Conservation (phyloP, 164 flowering plant species). For the Macadamia tetraphylla region DNA sequence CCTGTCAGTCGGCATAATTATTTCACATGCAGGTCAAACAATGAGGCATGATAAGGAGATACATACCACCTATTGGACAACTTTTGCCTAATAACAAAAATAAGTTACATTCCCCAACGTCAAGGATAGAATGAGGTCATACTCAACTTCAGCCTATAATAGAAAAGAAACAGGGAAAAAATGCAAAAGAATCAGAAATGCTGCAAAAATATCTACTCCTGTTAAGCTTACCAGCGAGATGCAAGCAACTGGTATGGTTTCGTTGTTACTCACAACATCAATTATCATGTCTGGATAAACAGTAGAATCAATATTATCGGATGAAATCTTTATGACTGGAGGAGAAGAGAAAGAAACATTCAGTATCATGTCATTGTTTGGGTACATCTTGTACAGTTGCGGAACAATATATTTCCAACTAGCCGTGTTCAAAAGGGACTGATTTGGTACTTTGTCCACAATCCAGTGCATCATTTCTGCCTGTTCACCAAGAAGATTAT, state of each 20-base stretch:
- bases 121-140: neutral
- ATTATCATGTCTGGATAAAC: slow-evolving; percentile 58
- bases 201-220: neutral
- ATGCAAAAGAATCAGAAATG: no score
- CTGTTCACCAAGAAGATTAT: slow-evolving; percentile 28
- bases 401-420: slow-evolving; percentile 87
- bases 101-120: no score
- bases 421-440: slow-evolving; percentile 83
- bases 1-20: no score
- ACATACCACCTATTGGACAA: neutral
- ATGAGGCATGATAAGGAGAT: neutral
- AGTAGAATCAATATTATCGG: slow-evolving; percentile 40
- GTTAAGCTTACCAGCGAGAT: slow-evolving; percentile 65
- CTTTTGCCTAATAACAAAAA: no score
- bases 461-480: slow-evolving; percentile 74
- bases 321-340: slow-evolving; percentile 48
- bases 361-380: slow-evolving; percentile 77
- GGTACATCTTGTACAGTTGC: slow-evolving; percentile 79
- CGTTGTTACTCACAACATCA: slow-evolving; percentile 59
- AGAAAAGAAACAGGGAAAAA: no score
- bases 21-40: neutral
- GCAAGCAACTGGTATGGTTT: slow-evolving; percentile 75
- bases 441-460: slow-evolving; percentile 77
- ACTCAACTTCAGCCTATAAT: no score
- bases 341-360: slow-evolving; percentile 66